Evolutionary conservation across 2,329 filamentous ascomycete genomes (phyloP).

Genomic region (Venturiaceae sp.): DNA sequence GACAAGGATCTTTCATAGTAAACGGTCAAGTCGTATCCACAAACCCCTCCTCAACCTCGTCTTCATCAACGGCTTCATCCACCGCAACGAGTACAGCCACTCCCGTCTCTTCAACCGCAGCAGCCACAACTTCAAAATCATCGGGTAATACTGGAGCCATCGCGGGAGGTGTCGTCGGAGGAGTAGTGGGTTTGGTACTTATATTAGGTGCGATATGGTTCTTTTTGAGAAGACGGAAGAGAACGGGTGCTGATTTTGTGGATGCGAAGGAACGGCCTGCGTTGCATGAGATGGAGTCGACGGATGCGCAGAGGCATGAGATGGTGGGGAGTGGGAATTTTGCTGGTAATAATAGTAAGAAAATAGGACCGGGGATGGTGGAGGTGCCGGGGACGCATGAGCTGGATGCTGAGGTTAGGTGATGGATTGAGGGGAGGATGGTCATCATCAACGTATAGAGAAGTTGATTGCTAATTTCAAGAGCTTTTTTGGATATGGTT

Average conservation of each 20-base stretch:
- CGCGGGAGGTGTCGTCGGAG: not conserved
- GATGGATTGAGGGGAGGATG: no score
- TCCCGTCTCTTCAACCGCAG: not conserved
- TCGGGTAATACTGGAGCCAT: not conserved
- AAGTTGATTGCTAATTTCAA: no score
- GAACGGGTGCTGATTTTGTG: not conserved
- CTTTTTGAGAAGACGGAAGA: not conserved
- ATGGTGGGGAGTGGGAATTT: not conserved
- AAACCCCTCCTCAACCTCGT: not conserved
- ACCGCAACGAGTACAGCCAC: no score
- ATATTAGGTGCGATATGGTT: not conserved
- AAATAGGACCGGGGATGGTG: no score
- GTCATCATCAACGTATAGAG: no score
- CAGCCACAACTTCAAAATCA: not conserved
- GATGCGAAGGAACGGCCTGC: not conserved
- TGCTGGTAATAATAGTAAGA: no score
- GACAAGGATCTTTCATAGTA: not conserved
- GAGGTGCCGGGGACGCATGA: no score
- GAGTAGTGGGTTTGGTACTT: not conserved
- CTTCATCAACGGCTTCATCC: not conserved
- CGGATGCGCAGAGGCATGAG: not conserved
- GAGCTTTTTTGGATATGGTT: no score
- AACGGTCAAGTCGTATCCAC: not conserved
- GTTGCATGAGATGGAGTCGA: not conserved
- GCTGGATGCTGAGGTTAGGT: no score